Evolutionary conservation across 2,329 filamentous ascomycete species (phyloP), one percentile per base, ranked within the genome.

Genomic region (Fusarium succisae): DNA sequence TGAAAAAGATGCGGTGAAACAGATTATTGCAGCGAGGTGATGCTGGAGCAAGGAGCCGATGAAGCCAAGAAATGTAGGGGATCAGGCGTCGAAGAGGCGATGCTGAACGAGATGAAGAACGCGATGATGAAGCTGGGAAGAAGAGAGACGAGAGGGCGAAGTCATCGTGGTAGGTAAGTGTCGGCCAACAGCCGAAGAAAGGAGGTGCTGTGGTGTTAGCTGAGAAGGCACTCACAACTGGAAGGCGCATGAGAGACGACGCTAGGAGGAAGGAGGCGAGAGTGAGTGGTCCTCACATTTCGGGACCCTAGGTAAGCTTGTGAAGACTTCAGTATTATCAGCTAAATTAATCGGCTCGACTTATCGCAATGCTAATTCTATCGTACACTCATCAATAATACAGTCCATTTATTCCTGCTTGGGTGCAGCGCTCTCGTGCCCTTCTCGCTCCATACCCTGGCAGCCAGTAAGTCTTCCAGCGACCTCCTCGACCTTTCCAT

Each of bases 371-470:
- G 58, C 37, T 53, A 70, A 35, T 12, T 45, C 51, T 74, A 73
- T 74, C 14, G 20, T 72, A 74, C 59, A 51, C 1, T 30, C 56
- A 47, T 53, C n/a, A 55, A 59, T 43, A 26, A 17, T 48, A 15
- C 9, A n/a, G 5, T 30, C 24, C 59, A 32, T 44, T 62, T 57
- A 76, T 45, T 75, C 76, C 37, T 78, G 76, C 62, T 82, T 79
- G 70, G 80, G 82, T 62, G 81, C 82, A 76, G 80, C 82, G 77
- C 88, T 91, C 24, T 84, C 86, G 20, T 83, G 84, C 0, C 91
- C 91, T 80, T 92, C 91, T 62, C 87, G 86, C 81, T 88, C 83
- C 92, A 94, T 93, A 0, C 92, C 92, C 80, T 92, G 89, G 73
- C 92, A 94, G 0, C 92, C 91, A 0, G 89, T 87, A 2, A 88